phyloP scores from a whole-genome alignment of 306 rosid genomes.

The Quercus dentata region DNA sequence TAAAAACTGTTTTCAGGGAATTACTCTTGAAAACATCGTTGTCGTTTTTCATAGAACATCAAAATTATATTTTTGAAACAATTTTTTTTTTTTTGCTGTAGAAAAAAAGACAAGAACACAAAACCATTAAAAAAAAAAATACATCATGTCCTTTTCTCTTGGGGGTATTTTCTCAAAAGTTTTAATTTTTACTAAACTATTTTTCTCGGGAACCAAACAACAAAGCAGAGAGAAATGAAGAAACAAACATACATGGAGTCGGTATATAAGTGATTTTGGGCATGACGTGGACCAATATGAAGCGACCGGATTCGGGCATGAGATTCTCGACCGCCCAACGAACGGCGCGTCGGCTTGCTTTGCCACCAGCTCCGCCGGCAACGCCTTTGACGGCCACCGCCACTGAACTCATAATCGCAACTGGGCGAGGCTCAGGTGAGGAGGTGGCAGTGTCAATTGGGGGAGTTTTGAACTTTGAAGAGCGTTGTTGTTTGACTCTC shows the following conservation, averaged over 20 bases:
- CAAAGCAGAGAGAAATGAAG: neutral
- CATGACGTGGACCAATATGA: conserved; percentile 82
- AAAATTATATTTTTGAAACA: no score
- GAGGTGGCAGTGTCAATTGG: neutral
- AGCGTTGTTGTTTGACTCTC: neutral
- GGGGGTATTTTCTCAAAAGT: no score
- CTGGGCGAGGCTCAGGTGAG: neutral
- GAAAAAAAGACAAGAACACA: no score
- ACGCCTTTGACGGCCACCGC: conserved; percentile 71
- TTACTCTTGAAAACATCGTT: no score
- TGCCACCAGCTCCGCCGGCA: conserved; percentile 36
- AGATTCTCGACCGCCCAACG: conserved; percentile 78
- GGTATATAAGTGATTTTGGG: conserved; percentile 67
- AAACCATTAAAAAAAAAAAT: no score
- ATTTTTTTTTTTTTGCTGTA: no score
- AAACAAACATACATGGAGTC: conserved; percentile 57
- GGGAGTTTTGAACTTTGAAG: neutral
- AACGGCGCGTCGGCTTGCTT: conserved; percentile 75
- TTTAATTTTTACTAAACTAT: neutral
- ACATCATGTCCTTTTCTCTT: no score
- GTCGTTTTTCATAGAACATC: no score
- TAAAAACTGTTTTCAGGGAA: no score
- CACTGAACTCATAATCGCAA: conserved; percentile 44
- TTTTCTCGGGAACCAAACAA: conserved; percentile 20
- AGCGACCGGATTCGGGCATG: conserved; percentile 60